These are phyloP conservation scores for Colletotrichum sp. DNA, from an alignment of 2,329 filamentous ascomycete species.

Conservation along the genomic window DNA sequence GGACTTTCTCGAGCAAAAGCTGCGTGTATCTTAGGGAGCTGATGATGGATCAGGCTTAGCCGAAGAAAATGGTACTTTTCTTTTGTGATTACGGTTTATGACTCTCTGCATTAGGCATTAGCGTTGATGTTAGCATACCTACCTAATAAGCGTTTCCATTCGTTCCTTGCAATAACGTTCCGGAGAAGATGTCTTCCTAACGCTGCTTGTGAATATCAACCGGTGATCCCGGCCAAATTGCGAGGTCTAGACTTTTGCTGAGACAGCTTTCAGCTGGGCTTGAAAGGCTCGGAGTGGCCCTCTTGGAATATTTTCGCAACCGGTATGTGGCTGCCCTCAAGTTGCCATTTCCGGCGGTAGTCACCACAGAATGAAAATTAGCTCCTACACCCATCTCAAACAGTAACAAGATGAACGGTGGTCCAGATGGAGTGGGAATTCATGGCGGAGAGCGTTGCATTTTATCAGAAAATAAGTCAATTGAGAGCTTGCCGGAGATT, in stretches of 20 bases:
- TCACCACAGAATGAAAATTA: background rate
- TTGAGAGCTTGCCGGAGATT: background rate
- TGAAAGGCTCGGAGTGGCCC: background rate
- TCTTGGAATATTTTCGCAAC: background rate
- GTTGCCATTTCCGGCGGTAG: background rate
- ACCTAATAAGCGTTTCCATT: background rate
- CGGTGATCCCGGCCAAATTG: background rate
- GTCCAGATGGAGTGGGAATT: too few species aligned
- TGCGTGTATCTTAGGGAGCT: background rate
- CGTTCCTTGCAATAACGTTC: background rate
- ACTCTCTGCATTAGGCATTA: background rate
- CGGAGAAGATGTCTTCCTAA: background rate
- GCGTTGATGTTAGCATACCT: background rate
- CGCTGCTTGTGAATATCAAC: background rate
- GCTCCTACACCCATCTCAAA: background rate
- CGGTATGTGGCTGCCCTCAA: background rate
- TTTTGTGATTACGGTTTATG: background rate
- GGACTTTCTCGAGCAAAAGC: background rate
- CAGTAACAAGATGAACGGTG: too few species aligned
- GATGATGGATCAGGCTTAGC: background rate
- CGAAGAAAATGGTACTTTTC: background rate
- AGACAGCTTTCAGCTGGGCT: background rate
- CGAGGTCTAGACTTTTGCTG: background rate
- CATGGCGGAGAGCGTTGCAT: fast-evolving
- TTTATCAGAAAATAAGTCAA: background rate